These are phyloP conservation scores for Blepharisma stoltei DNA, from an alignment of 73 alveolate genomes.

Conservation along the genomic window DNA sequence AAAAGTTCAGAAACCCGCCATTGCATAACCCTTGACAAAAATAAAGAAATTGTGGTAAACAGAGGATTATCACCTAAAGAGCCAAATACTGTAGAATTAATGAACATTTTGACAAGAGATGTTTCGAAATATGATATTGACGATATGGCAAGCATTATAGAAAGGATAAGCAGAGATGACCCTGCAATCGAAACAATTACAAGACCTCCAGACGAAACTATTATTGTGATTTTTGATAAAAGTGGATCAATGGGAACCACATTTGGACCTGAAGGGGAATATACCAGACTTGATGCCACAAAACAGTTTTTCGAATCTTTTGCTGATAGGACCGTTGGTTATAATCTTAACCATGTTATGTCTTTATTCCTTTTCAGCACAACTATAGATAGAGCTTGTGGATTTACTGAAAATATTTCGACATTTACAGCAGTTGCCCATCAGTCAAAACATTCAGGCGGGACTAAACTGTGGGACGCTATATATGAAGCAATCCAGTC, in stretches of 20 bases:
- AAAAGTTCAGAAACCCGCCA: neutral
- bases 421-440: conserved; percentile 39
- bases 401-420: conserved; percentile 38
- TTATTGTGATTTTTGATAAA: conserved; percentile 45
- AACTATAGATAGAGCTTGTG: conserved; percentile 33
- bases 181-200: neutral
- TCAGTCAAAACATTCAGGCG: conserved; percentile 35
- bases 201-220: conserved; percentile 44
- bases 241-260: conserved; percentile 51
- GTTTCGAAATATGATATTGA: neutral
- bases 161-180: neutral
- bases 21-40: neutral
- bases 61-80: neutral
- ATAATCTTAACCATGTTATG: conserved; percentile 37
- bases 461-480: conserved; percentile 49
- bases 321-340: conserved; percentile 50
- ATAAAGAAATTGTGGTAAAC: neutral
- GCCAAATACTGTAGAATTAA: neutral
- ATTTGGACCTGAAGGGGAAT: conserved; percentile 34
- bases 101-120: neutral
- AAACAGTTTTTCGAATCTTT: conserved; percentile 42
- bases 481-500: conserved; percentile 33
- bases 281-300: conserved; percentile 51
- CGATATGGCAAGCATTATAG: neutral
- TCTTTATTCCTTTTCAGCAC: conserved; percentile 33